Evolutionary conservation across 1,139 yeast species (phyloP), one percentile per base, ranked within the genome.

Genomic region (Hyphopichia burtonii): DNA sequence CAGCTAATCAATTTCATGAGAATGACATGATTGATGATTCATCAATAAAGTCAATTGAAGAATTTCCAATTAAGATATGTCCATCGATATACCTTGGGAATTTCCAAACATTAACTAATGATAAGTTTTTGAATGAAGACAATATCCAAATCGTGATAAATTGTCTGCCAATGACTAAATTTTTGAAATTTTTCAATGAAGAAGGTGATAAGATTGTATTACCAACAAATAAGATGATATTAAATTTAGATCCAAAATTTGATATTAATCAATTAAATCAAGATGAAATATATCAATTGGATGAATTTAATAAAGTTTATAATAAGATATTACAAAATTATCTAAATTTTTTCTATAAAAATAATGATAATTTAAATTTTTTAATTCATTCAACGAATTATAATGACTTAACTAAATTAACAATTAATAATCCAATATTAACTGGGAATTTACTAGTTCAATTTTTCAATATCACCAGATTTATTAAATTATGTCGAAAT

Each of bases 91-190:
- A 68, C 67, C 41, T 63, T 30, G 70, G 69, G 6, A 51, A 61
- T 17, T 59, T 60, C 44, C 31, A 41, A 31, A 42, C 56, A 12
- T 47, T 64, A 25, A 44, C 50, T 8, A 44, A 46, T 37, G 44
- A 43, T 18, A 44, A 46, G 36, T 53, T 59, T 45, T 44, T 68
- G 20, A 45, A 48, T n/a, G 47, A 54, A 20, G 51, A 59, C 41
- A 63, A 66, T 41, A 61, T 69, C 42, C 71, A 71, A 51, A 65
- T 73, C 19, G 58, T 73, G 33, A 63, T 73, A 43, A 73, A 71
- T 52, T 72, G 77, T 46, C 64, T 68, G 2, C 56, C 66, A 20
- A 71, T 77, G 1, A 48, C 54, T 41, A 52, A 51, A 25, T 72
- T 72, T 45, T 51, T 68, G 39, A 44, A 50, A 19, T 46, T 62